These are phyloP conservation scores for Hortaea werneckii DNA, from an alignment of 2,329 filamentous ascomycete species.

Conservation along the genomic window DNA sequence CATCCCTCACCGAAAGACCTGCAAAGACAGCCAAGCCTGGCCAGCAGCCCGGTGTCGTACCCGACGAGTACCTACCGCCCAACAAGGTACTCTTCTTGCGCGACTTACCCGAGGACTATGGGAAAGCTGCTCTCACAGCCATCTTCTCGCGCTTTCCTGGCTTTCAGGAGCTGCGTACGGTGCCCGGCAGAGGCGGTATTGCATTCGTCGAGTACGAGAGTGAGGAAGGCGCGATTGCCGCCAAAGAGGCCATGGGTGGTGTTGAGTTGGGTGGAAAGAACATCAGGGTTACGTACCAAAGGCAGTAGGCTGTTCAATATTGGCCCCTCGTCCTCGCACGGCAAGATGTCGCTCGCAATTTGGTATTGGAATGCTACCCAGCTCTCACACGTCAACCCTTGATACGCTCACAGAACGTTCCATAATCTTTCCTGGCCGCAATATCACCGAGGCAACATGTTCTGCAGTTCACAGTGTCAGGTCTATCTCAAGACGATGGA, in stretches of 20 bases:
- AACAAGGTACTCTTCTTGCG: constrained; percentile 96
- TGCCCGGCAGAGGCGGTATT: constrained; percentile 77
- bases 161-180: constrained; percentile 83
- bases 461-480: no score
- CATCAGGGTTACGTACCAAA: constrained; percentile 94
- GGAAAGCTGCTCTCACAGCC: constrained; percentile 64
- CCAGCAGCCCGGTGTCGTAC: constrained; percentile 57
- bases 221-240: constrained; percentile 78
- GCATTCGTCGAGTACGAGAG: constrained; percentile 95
- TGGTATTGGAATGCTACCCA: no score
- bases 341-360: no score
- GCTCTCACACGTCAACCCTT: no score
- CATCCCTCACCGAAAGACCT: constrained; percentile 44
- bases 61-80: constrained; percentile 95
- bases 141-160: constrained; percentile 88
- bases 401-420: no score
- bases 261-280: constrained; percentile 69
- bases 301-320: constrained; percentile 46
- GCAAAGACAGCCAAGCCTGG: constrained; percentile 62
- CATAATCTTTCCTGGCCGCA: no score
- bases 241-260: constrained; percentile 85
- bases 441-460: no score
- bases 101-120: constrained; percentile 79
- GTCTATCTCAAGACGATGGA: no score
- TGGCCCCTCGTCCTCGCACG: no score